phyloP scores from a whole-genome alignment of 78 protist genomes.

The Chrysochromulina parva region DNA sequence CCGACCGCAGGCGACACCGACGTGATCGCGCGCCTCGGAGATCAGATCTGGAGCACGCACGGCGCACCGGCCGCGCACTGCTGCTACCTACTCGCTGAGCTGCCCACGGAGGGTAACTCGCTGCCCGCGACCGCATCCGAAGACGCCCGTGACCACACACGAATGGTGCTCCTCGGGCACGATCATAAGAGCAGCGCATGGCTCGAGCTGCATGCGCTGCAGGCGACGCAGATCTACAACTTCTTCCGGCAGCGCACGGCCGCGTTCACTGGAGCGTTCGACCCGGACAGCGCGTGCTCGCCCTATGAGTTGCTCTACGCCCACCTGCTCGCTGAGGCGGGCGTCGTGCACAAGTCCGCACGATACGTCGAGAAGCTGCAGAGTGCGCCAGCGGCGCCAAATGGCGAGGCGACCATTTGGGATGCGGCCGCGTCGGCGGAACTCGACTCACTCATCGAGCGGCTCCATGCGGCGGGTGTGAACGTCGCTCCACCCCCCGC shows the following conservation, averaged over 20 bases:
- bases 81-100: constrained; percentile 2
- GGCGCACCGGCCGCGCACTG: not conserved
- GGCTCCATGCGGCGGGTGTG: no score
- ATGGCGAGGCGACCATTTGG: no score
- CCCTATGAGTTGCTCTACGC: not conserved
- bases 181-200: not conserved
- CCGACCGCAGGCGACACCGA: constrained; percentile 1
- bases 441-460: no score
- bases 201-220: not conserved
- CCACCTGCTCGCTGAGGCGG: not conserved
- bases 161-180: not conserved
- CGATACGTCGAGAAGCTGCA: no score
- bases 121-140: no score
- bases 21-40: not conserved
- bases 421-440: no score
- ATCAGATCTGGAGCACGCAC: not conserved
- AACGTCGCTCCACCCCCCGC: no score
- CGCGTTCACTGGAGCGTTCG: no score
- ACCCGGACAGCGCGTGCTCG: no score
- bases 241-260: not conserved
- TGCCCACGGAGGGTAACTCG: not conserved
- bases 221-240: not conserved
- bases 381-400: no score
- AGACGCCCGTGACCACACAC: not conserved
- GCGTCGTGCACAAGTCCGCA: not conserved